Evolutionary conservation across 805 yeast genomes (phyloP), one percentile per base, ranked within the genome.

Genomic region (Myxozyma nipponensis): DNA sequence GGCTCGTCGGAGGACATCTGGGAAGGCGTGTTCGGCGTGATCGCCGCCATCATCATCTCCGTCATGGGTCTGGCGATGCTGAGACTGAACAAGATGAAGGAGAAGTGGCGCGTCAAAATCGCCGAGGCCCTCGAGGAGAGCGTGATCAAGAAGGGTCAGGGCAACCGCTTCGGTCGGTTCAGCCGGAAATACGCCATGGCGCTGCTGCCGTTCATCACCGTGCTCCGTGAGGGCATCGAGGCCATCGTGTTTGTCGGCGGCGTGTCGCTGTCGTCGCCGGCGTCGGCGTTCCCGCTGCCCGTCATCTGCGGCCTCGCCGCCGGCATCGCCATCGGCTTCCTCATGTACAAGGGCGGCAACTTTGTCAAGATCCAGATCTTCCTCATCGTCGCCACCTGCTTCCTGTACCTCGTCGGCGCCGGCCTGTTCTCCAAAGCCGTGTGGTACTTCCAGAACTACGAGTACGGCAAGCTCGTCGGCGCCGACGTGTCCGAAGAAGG

Each of bases 181-280:
- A 60, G 82, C 2, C 81, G 80, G 66, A 87, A 86, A 69, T 90
- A 91, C 68, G 79, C 90, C 52, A 81, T 91, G 93, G 88, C 89
- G 63, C 68, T 91, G 53, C 77, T 91, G 60, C 97, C 98, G 10
- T 86, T 86, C 62, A 76, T 91, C 66, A 91, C 98, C 26, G 84
- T 87, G 57, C 76, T 91, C 57, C 84, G 98, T 79, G 98, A 91
- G 77, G 98, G 98, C 70, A 76, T 90, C 60, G 97, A 90, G 76
- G 96, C 96, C 39, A 90, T 90, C 52, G 95, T 90, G 40, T 90
- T 90, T 64, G 93, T 90, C 50, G 97, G 96, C 47, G 97, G 97
- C 72, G 96, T 93, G 42, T 95, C 95, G 67, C 75, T 88, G 57
- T 71, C 79, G 46, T 66, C 79, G 2, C 71, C 72, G 41, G 87